Base-by-base conservation (phyloP, 768 basidiomycete species). In the Termitomyces sp. region DNA sequence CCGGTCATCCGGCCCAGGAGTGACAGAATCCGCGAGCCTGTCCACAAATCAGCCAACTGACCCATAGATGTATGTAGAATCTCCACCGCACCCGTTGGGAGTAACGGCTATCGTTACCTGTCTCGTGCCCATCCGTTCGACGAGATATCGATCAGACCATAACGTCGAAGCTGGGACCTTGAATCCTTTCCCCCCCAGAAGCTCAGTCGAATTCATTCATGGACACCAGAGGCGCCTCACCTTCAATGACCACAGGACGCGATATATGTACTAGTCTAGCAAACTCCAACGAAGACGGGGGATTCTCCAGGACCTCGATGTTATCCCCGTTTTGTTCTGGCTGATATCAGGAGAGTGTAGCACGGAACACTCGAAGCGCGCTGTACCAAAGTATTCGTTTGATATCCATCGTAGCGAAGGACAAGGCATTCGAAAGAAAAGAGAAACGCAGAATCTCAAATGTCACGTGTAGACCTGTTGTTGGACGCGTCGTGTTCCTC, bases 1-100 rank as follows among this genome's bases (percentile, higher is more conserved):
- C 45, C 67, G 75, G 45, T 79, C 81, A 61, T 86, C 83, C 4
- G 77, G 70, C 8, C 75, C 80, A 33, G 64, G 65, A 33, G 79
- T 78, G 40, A 94, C 77, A 18, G 91, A 86, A 70, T 95, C 92
- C 59, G 92, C 92, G 57, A 82, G 82, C 22, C 91, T 91, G 63
- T 45, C 53, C 26, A 47, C 30, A 53, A 61, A 49, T 58, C 58
- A 32, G 64, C 56, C 61, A 36, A 53, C 38, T 46, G 43, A 6
- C 32, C 42, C 24, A 38, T n/a, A 56, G 49, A 56, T 36, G n/a
- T 44, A 18, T 45, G 58, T 20, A 7, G 22, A 40, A 14, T 58
- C 80, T 61, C 61, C n/a, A n/a, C 38, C 35, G 20, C 47, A 92
- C 93, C 92, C 93, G 60, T 92, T 83, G 0, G 92, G 90, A 6